Evolutionary conservation across 1,284 basidiomycete species (phyloP).

Genomic region (Mycena sp.): DNA sequence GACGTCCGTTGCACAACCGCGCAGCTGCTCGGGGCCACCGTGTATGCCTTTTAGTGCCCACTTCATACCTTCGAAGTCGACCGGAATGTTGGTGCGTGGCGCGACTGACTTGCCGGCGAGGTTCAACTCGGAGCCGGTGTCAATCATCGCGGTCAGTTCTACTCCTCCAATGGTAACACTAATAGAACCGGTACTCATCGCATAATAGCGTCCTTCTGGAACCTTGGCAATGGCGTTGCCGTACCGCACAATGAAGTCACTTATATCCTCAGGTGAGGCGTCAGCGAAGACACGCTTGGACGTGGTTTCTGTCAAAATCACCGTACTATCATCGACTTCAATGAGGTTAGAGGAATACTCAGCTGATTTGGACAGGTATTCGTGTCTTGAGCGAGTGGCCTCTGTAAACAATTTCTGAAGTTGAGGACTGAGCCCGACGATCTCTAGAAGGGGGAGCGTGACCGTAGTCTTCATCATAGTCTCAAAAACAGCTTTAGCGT

Average conservation of each 20-base stretch:
- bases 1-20: slow-evolving; percentile 11
- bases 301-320: neutral
- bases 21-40: slow-evolving; percentile 21
- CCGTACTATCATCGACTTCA: neutral
- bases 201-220: neutral
- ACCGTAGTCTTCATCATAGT: neutral
- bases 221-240: slow-evolving; percentile 3
- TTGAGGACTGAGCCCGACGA: too few relatives aligned
- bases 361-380: neutral
- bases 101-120: slow-evolving; percentile 17
- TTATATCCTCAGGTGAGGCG: neutral
- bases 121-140: slow-evolving; percentile 38
- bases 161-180: neutral
- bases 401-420: too few relatives aligned
- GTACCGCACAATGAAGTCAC: neutral
- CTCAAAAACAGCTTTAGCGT: slow-evolving; percentile 7
- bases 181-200: slow-evolving; percentile 12
- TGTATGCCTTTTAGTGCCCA: slow-evolving; percentile 43
- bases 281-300: neutral
- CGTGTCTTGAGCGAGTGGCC: too few relatives aligned
- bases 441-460: too few relatives aligned
- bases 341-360: slow-evolving; percentile 15
- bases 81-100: neutral
- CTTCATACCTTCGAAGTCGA: slow-evolving; percentile 37
- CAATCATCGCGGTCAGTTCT: too few relatives aligned